A percentile compares a stretch with the other conserved stretches of the same genome.
These are phyloP conservation scores for Myriosclerotinia duriaeana DNA, from an alignment of 2,329 filamentous ascomycete genomes.

Conservation along the genomic window DNA sequence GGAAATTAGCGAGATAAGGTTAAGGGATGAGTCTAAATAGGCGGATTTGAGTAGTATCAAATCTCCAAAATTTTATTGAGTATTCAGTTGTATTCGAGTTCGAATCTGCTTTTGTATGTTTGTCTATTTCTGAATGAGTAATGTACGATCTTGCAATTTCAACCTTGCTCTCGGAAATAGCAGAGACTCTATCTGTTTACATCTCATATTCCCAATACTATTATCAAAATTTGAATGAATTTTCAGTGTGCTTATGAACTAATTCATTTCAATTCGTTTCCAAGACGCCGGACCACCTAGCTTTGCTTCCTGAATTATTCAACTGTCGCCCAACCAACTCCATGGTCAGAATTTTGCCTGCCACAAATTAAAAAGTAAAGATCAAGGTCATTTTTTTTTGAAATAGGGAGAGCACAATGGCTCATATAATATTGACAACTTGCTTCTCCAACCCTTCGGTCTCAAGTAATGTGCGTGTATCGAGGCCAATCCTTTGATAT, in stretches of 20 bases:
- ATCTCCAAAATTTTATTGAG: too few relatives aligned
- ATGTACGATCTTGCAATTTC: not conserved
- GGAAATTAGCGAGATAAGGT: not conserved
- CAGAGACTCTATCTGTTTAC: too few relatives aligned
- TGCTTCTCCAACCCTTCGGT: not conserved
- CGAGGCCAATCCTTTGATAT: not conserved
- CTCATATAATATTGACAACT: not conserved
- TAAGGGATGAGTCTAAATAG: not conserved
- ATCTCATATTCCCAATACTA: too few relatives aligned
- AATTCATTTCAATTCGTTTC: too few relatives aligned
- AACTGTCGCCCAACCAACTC: not conserved
- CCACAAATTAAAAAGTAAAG: not conserved
- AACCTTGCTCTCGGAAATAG: not conserved
- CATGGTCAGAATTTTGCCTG: not conserved
- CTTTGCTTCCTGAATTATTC: not conserved
- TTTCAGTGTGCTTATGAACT: too few relatives aligned
- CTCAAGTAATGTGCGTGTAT: not conserved
- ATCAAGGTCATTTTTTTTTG: not conserved
- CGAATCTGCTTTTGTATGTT: not conserved
- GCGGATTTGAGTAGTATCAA: too few relatives aligned
- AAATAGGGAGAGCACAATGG: too few relatives aligned
- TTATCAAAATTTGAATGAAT: too few relatives aligned
- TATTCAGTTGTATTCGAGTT: too few relatives aligned
- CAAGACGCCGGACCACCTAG: too few relatives aligned
- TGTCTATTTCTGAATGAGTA: not conserved